Evolutionary conservation across 331 rosid species (phyloP).

Genomic region (Ulmus americana): DNA sequence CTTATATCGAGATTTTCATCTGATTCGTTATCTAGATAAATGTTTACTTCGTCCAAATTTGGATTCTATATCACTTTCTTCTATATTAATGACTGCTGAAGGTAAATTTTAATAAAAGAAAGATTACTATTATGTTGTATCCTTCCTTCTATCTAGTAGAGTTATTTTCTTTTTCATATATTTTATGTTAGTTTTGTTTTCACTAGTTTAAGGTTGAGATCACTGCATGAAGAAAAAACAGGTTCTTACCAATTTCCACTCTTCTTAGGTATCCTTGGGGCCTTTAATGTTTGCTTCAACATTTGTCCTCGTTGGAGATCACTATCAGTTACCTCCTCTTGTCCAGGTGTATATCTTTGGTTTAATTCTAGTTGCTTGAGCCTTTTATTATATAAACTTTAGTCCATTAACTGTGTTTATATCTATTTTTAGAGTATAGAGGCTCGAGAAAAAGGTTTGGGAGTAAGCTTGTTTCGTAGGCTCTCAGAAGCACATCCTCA

Average conservation of each 20-base stretch:
- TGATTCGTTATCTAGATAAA: too few species aligned
- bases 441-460: constrained; percentile 94
- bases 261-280: constrained; percentile 78
- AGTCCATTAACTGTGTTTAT: constrained; percentile 8
- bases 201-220: neutral
- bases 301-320: constrained; percentile 95
- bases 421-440: constrained; percentile 58
- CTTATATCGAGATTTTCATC: too few species aligned
- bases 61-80: too few species aligned
- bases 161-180: too few species aligned
- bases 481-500: constrained; percentile 94
- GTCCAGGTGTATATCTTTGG: constrained; percentile 49
- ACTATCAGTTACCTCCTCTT: constrained; percentile 93
- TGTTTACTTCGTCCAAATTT: too few species aligned
- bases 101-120: too few species aligned
- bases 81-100: too few species aligned
- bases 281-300: constrained; percentile 77
- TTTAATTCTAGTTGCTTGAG: constrained; percentile 12
- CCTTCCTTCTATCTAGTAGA: too few species aligned
- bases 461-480: constrained; percentile 80
- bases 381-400: neutral
- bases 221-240: neutral
- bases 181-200: too few species aligned
- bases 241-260: constrained; percentile 14
- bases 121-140: too few species aligned